phyloP scores from a whole-genome alignment of 257 asterid genomes.

The Coffea eugenioides region DNA sequence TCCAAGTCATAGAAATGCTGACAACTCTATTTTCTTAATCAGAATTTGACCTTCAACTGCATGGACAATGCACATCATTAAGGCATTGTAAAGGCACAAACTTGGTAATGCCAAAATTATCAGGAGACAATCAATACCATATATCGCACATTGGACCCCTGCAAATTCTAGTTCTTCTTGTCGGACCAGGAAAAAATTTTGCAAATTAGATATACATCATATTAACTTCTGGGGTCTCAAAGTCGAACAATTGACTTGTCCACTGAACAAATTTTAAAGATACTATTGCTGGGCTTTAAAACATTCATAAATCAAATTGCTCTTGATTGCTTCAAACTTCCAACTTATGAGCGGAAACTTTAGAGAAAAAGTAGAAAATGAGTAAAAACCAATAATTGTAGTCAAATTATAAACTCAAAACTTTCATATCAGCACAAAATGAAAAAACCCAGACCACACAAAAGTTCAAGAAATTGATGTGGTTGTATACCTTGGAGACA shows the following conservation, averaged over 20 bases:
- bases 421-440: not conserved
- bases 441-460: slow-evolving; percentile 5
- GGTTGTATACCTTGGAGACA: slow-evolving; percentile 52
- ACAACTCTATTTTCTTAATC: not conserved
- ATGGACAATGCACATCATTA: too few species aligned
- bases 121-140: not conserved
- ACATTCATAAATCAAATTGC: not conserved
- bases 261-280: not conserved
- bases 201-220: not conserved
- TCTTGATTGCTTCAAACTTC: not conserved
- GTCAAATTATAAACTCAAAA: not conserved
- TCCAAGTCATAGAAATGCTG: not conserved
- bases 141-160: not conserved
- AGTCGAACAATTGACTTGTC: not conserved
- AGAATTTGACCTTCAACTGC: not conserved
- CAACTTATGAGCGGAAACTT: too few species aligned
- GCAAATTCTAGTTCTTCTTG: not conserved
- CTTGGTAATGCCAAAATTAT: not conserved
- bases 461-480: not conserved
- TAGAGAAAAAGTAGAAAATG: not conserved
- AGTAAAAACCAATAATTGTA: not conserved
- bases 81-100: not conserved
- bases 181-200: not conserved
- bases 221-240: not conserved
- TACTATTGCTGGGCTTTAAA: not conserved